Percentiles rank a stretch among this genome's conserved stretches.
These are phyloP conservation scores for Sugiyamaella novakii DNA, from an alignment of 1,139 yeast species.

Conservation along the genomic window DNA sequence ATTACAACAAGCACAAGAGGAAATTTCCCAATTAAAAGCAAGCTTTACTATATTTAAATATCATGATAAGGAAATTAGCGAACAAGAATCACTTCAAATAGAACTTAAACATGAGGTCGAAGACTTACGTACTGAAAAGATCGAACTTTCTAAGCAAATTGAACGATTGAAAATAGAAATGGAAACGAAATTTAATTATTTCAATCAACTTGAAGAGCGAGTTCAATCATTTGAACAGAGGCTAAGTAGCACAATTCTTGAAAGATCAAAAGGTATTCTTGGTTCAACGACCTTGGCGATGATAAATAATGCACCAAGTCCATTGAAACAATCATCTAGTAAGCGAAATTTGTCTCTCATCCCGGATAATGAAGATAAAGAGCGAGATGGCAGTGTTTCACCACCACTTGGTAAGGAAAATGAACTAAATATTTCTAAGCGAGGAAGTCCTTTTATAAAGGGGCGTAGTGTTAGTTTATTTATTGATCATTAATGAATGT, in stretches of 20 bases:
- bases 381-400: constrained; percentile 20
- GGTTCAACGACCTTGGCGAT: constrained; percentile 41
- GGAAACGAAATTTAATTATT: constrained; percentile 34
- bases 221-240: constrained; percentile 36
- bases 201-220: constrained; percentile 36
- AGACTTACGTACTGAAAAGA: constrained; percentile 31
- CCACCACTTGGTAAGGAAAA: constrained; percentile 30
- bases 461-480: constrained; percentile 40
- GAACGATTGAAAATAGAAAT: constrained; percentile 36
- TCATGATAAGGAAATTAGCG: constrained; percentile 17
- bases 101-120: constrained; percentile 27
- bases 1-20: constrained; percentile 14
- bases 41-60: constrained; percentile 25
- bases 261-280: constrained; percentile 40
- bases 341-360: constrained; percentile 36
- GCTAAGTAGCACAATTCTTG: constrained; percentile 35
- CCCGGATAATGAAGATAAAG: constrained; percentile 31
- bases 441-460: constrained; percentile 30
- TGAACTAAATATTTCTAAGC: constrained; percentile 31
- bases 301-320: constrained; percentile 27
- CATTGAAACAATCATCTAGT: constrained; percentile 21
- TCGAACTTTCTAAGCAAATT: constrained; percentile 30
- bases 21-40: constrained; percentile 7
- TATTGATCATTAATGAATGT: constrained; percentile 13
- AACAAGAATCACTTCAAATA: constrained; percentile 2